Conservation (phyloP, 164 flowering plant genomes). For the Platanus orientalis region DNA sequence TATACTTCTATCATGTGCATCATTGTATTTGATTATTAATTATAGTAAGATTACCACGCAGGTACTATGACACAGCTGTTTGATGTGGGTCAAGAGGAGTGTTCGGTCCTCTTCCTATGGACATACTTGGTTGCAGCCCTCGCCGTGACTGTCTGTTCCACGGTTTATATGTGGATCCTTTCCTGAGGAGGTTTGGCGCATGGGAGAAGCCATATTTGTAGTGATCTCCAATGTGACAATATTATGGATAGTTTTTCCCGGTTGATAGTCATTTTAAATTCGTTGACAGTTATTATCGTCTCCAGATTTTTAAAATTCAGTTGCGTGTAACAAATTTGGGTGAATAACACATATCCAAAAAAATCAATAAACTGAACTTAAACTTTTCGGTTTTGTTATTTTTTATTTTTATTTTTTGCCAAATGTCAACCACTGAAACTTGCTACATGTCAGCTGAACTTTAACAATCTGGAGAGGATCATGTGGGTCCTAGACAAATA, state of each 20-base stretch:
- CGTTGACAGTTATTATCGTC: neutral
- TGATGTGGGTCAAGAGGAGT: conserved; percentile 83
- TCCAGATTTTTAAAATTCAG: neutral
- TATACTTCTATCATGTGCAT: no score
- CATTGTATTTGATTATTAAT: neutral
- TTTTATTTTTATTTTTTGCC: no score
- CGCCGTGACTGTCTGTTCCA: conserved; percentile 78
- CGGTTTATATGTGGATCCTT: conserved; percentile 66
- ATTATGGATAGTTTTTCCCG: neutral
- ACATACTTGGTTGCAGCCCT: conserved; percentile 74
- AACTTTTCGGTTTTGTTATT: no score
- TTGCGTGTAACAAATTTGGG: no score
- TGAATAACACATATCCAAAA: no score
- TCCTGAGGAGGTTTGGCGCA: conserved; percentile 11
- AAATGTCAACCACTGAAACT: no score
- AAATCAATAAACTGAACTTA: no score
- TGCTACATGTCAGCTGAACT: no score
- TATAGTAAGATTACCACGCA: conserved; percentile 17
- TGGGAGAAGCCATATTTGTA: neutral
- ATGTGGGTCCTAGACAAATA: no score
- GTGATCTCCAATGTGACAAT: no score
- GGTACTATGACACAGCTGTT: conserved; percentile 87
- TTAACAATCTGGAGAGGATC: no score
- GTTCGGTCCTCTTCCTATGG: conserved; percentile 83
- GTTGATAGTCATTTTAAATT: neutral